Conservation (phyloP, 2,329 filamentous ascomycete genomes). For the Fusarium caatingaense region DNA sequence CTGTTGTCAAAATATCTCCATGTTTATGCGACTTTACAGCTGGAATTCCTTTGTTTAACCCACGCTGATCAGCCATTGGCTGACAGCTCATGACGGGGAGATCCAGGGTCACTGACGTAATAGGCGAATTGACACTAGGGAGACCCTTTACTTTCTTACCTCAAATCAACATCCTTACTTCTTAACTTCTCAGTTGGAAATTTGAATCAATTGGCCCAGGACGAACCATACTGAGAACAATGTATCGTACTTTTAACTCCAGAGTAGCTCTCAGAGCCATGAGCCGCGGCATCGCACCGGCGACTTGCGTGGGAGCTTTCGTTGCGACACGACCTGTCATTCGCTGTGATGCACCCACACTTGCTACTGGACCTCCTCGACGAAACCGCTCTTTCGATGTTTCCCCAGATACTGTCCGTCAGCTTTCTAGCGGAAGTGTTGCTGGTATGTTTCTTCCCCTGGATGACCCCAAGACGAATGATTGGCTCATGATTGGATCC, state of each 20-base stretch:
- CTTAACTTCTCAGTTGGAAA: not conserved
- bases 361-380: constrained; percentile 30
- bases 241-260: constrained; percentile 42
- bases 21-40: not conserved
- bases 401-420: constrained; percentile 54
- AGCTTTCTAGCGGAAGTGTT: constrained; percentile 67
- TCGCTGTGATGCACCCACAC: constrained; percentile 47
- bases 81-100: constrained; percentile 19
- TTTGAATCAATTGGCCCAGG: not conserved
- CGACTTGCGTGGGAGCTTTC: constrained; percentile 45
- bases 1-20: not conserved
- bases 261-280: constrained; percentile 43
- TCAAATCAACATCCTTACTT: not conserved
- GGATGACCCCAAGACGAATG: not conserved
- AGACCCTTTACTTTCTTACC: constrained; percentile 9
- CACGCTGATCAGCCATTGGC: constrained; percentile 38
- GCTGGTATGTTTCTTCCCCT: constrained; percentile 53
- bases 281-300: constrained; percentile 45
- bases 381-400: constrained; percentile 34
- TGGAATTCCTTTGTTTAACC: constrained; percentile 26
- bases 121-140: constrained; percentile 24
- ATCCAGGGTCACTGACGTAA: constrained; percentile 36
- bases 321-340: constrained; percentile 43
- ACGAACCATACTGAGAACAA: constrained; percentile 6
- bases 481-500: not conserved